Percentiles rank a stretch among this genome's conserved stretches.
Conservation (phyloP, 2,329 filamentous ascomycete genomes). For the Pyrenophora teres region DNA sequence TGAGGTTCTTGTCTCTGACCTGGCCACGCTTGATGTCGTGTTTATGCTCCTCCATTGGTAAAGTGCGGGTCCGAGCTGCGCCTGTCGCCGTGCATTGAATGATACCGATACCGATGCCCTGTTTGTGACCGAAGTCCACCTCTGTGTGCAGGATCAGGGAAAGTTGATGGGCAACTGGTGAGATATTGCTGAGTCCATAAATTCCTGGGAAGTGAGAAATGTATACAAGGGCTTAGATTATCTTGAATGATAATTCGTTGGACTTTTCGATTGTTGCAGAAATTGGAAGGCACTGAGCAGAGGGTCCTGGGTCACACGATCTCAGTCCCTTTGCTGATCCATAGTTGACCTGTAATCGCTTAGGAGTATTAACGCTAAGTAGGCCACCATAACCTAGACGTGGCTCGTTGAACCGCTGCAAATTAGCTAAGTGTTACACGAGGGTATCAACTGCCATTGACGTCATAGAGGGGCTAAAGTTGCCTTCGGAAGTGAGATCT, state of each 20-base stretch:
- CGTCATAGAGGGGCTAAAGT: neutral
- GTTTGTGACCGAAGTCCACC: constrained; percentile 7
- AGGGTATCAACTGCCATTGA: neutral
- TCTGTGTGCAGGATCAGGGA: constrained; percentile 14
- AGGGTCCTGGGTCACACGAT: neutral
- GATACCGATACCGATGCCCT: constrained; percentile 18
- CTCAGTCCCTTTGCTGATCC: neutral
- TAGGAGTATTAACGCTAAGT: neutral
- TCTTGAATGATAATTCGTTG: neutral
- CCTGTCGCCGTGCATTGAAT: constrained; percentile 12
- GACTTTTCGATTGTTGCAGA: neutral
- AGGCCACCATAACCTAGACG: neutral
- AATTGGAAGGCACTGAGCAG: neutral
- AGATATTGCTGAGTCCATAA: neutral
- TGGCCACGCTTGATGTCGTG: constrained; percentile 11
- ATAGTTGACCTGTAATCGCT: neutral
- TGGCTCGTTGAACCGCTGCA: neutral
- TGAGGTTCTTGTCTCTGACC: constrained; percentile 12
- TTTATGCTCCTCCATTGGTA: constrained; percentile 11
- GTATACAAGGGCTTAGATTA: neutral
- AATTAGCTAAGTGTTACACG: neutral
- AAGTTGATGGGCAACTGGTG: neutral
- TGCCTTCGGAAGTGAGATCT: no score
- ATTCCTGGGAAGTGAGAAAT: neutral
- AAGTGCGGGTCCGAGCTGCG: constrained; percentile 4